Base-by-base conservation (phyloP, 306 rosid species). In the Herpetospermum pedunculosum region DNA sequence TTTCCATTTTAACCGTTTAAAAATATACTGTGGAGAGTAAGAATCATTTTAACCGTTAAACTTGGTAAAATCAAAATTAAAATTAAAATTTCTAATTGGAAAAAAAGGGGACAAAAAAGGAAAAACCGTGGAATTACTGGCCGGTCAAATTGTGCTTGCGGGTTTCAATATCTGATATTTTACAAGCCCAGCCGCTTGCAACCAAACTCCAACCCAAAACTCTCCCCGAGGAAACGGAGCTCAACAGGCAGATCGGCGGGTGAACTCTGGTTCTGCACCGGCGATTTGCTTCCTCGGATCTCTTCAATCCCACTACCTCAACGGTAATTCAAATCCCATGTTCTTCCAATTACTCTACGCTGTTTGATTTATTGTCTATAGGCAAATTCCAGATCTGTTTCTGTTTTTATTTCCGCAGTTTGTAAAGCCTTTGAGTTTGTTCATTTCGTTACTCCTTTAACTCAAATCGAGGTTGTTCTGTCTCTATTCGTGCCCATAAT, bases 231-330 rank as follows among this genome's bases (percentile, higher is more conserved):
- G 55, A 8, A 69, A 43, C 55, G 74, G 55, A 69, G 55, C 74
- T 69, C 55, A 44, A 69, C 55, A 28, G 29, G 55, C 55, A 69
- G 74, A 43, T 69, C 74, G 74, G 74, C 54, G 55, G 55, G 38
- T 55, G 74, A 69, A 43, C 55, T 44, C 74, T 69, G 12, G 29
- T 67, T 69, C 74, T 44, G 34, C 55, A 15, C 25, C 53, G 74
- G 74, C 74, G 73, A 23, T 8, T 69, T 44, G 40, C 55, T 44
- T 69, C n/a, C 14, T 43, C 9, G 19, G 13, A 14, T 35, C 72
- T 67, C n/a, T 67, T 6, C 34, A 26, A 8, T 26, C 74, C 21
- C 23, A 26, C 21, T 12, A 1, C 26, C 40, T 44, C 55, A 14
- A 44, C n/a, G 74, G 74, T 69, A 69, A 69, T 44, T 26, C 55